Conservation (phyloP, 495 filamentous ascomycete genomes). For the Penicillium atrosanguineum region DNA sequence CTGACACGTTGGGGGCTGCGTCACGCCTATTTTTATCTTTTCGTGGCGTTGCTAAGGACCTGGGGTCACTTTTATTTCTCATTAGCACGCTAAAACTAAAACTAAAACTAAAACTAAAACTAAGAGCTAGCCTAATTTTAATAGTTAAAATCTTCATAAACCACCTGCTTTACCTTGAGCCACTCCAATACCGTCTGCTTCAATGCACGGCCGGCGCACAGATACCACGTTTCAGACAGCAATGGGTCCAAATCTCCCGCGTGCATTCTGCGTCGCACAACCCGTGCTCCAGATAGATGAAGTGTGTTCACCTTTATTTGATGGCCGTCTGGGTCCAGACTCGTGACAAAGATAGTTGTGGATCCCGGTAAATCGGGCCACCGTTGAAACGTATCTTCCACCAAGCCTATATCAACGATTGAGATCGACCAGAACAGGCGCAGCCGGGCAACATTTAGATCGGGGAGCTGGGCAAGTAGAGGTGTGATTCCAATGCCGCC, state of each 20-base stretch:
- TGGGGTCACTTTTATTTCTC: background rate
- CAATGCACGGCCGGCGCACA: conserved; percentile 61
- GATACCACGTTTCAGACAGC: conserved; percentile 56
- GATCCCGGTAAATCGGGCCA: conserved; percentile 49
- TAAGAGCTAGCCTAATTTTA: background rate
- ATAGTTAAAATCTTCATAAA: background rate
- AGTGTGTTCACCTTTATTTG: background rate
- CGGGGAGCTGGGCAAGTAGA: conserved; percentile 59
- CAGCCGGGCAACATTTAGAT: conserved; percentile 44
- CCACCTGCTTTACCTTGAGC: conserved; percentile 42
- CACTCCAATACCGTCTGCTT: conserved; percentile 57
- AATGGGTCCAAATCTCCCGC: conserved; percentile 50
- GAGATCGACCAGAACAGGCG: conserved; percentile 66
- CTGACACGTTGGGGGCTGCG: conserved; percentile 25
- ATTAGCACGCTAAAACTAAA: too few relatives aligned
- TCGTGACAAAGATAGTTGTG: conserved; percentile 60
- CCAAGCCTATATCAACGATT: conserved; percentile 58
- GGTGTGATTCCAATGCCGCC: conserved; percentile 83
- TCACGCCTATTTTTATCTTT: conserved; percentile 27
- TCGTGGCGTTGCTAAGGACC: background rate
- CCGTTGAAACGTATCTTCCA: conserved; percentile 54
- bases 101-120: too few relatives aligned
- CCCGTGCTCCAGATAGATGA: conserved; percentile 34
- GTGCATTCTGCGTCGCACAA: conserved; percentile 51
- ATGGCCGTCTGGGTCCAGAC: background rate